These are phyloP conservation scores for Alternaria incomplexa DNA, from an alignment of 2,329 filamentous ascomycete genomes.

Conservation along the genomic window DNA sequence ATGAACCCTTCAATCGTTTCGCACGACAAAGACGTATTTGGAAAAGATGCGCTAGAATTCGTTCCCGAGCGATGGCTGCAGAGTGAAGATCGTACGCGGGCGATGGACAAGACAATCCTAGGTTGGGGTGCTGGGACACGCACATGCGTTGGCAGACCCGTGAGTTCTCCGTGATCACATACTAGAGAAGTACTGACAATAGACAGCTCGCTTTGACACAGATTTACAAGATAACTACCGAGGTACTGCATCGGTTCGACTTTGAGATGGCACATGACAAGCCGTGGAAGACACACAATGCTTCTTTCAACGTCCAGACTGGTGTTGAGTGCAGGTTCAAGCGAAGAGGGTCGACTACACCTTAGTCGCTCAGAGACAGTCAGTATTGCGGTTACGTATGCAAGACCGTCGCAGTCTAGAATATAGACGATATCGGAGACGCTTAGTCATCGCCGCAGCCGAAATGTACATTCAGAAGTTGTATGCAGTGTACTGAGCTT, in stretches of 20 bases:
- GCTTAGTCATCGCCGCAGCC: not conserved
- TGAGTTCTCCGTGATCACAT: conserved; percentile 33
- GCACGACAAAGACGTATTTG: conserved; percentile 1
- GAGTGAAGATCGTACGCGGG: conserved; percentile 4
- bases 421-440: not conserved
- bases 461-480: not conserved
- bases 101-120: conserved; percentile 3
- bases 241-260: conserved; percentile 23
- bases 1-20: conserved; percentile 69
- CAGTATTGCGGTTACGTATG: not conserved
- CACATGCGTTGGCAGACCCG: conserved; percentile 67
- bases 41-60: conserved; percentile 1
- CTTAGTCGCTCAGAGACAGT: not conserved
- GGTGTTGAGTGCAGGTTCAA: conserved; percentile 19
- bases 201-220: conserved; percentile 18
- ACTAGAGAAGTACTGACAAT: not conserved
- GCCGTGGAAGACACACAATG: conserved; percentile 27
- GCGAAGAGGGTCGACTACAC: not conserved
- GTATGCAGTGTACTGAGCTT: not conserved
- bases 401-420: not conserved
- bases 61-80: conserved; percentile 5
- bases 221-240: conserved; percentile 28
- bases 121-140: conserved; percentile 70
- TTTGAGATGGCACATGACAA: conserved; percentile 28
- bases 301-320: conserved; percentile 26